Base-by-base conservation (phyloP, 78 protist genomes). In the Emiliania huxleyi region DNA sequence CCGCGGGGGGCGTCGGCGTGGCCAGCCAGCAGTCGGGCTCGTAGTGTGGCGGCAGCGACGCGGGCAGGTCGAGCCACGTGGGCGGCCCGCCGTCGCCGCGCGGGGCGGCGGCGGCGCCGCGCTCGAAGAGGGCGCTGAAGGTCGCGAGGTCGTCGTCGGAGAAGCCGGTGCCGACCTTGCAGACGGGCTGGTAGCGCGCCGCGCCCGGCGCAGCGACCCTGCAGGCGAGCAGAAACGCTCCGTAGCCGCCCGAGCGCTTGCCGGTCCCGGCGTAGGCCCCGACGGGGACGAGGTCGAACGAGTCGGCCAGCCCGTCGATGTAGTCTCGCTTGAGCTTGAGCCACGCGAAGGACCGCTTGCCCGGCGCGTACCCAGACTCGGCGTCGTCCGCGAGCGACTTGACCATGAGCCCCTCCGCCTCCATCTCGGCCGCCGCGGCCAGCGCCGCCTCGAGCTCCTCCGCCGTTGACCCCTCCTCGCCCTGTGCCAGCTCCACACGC, bases 361-460 rank as follows among this genome's bases (percentile, higher is more conserved):
- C 2, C 2, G 91, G 43, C 77, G 48, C 77, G 55, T 81, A 49
- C n/a, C n/a, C n/a, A n/a, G n/a, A n/a, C 40, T 29, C 12, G 18
- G 94, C 96, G n/a, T 96, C 96, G 35, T 42, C 91, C 35, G 90
- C 91, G 71, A 97, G 95, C 22, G 99, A 93, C 93, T 98, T 98
- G 91, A 98, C 97, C 99, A 99, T 98, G 40, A 99, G 96, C 18
- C 99, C 99, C 90, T 99, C 99, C n/a, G n/a, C n/a, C n/a, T n/a
- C n/a, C n/a, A n/a, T n/a, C n/a, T n/a, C n/a, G n/a, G n/a, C n/a
- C n/a, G n/a, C n/a, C n/a, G n/a, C n/a, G n/a, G n/a, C n/a, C n/a
- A n/a, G n/a, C n/a, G n/a, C n/a, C n/a, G n/a, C n/a, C n/a, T n/a
- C n/a, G n/a, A n/a, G n/a, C n/a, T n/a, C n/a, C n/a, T n/a, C n/a